These are phyloP conservation scores for Kwoniella dejecticola DNA, from an alignment of 768 basidiomycete genomes.

Conservation along the genomic window DNA sequence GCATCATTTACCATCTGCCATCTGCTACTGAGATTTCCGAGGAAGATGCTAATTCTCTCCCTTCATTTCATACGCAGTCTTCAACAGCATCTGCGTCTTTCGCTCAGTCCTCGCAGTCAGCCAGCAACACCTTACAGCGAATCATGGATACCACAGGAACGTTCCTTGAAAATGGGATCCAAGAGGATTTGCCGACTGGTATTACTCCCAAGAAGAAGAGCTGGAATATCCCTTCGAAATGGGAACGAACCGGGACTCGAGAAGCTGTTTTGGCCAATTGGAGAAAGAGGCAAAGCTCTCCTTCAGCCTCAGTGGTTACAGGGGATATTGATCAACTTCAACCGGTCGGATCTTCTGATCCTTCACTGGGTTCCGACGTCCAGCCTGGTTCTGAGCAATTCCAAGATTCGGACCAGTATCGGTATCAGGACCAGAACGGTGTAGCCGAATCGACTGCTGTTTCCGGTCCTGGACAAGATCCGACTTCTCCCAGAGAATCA, in stretches of 20 bases:
- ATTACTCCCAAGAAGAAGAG: slow-evolving; percentile 49
- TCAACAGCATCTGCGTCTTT: slow-evolving; percentile 31
- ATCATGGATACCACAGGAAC: slow-evolving; percentile 31
- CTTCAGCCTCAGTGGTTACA: neutral
- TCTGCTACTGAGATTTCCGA: no score
- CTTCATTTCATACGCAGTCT: slow-evolving; percentile 24
- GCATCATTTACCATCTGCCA: no score
- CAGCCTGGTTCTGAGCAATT: no score
- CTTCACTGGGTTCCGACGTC: no score
- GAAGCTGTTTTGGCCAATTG: slow-evolving; percentile 30
- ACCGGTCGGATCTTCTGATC: no score
- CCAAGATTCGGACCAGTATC: no score
- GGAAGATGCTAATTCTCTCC: neutral
- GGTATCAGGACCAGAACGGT: no score
- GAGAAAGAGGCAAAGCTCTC: slow-evolving; percentile 5
- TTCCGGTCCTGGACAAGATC: no score
- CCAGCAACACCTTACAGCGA: slow-evolving; percentile 25
- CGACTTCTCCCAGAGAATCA: no score
- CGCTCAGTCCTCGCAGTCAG: slow-evolving; percentile 13
- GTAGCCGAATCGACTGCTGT: no score
- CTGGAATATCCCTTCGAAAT: slow-evolving; percentile 44
- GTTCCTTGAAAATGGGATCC: slow-evolving; percentile 47
- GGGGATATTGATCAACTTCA: neutral
- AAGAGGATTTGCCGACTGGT: slow-evolving; percentile 52
- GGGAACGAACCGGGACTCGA: slow-evolving; percentile 48